Evolutionary conservation across 2,329 filamentous ascomycete genomes (phyloP).

Genomic region (Sphaerulina vaccinii): DNA sequence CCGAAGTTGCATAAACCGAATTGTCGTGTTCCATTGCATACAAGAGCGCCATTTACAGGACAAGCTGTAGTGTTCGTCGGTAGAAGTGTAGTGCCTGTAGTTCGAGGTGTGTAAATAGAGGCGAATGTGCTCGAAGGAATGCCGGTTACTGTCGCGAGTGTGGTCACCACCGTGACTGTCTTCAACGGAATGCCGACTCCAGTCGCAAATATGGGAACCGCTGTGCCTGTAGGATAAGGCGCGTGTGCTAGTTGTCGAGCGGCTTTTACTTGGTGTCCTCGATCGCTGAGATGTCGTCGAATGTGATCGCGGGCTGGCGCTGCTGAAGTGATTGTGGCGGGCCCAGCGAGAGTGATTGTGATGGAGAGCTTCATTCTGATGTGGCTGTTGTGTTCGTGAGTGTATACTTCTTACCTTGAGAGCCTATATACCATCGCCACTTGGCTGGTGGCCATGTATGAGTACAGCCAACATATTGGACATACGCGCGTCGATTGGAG

Average conservation of each 20-base stretch:
- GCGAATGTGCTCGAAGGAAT: neutral
- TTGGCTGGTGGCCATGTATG: neutral
- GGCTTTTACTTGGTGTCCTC: constrained; percentile 2
- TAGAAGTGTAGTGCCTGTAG: neutral
- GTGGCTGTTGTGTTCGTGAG: neutral
- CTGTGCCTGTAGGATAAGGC: neutral
- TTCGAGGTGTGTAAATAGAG: no score
- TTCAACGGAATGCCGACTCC: neutral
- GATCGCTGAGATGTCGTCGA: constrained; percentile 1
- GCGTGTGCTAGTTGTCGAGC: neutral
- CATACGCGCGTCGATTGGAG: neutral
- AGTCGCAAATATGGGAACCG: no score
- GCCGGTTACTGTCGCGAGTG: neutral
- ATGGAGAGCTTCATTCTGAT: neutral
- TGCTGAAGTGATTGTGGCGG: neutral
- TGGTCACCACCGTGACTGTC: neutral
- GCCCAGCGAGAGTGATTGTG: neutral
- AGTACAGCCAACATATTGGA: neutral
- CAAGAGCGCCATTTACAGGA: constrained; percentile 17
- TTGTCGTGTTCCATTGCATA: constrained; percentile 43
- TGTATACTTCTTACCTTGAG: neutral
- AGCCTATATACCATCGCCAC: neutral
- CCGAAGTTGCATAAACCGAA: constrained; percentile 49
- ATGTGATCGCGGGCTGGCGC: neutral
- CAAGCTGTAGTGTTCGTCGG: constrained; percentile 10